phyloP scores from a whole-genome alignment of 495 filamentous ascomycete species.

The Lasiosphaeria hispida region DNA sequence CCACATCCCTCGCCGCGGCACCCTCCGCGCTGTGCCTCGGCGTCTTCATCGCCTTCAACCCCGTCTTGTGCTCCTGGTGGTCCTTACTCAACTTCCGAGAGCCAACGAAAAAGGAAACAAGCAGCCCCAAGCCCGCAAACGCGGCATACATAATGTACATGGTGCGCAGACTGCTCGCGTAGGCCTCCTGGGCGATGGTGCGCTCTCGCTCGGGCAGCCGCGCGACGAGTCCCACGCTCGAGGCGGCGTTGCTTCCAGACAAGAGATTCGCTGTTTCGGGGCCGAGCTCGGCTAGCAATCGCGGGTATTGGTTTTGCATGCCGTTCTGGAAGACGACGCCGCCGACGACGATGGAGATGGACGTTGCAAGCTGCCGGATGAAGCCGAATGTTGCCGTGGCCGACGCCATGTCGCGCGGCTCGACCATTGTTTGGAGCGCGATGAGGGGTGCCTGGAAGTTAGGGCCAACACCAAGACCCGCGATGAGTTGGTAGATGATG shows the following conservation, averaged over 20 bases:
- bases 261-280: conserved; percentile 42
- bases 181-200: conserved; percentile 51
- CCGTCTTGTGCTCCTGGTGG: conserved; percentile 62
- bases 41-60: conserved; percentile 50
- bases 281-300: conserved; percentile 39
- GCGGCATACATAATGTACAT: conserved; percentile 70
- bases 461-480: conserved; percentile 64
- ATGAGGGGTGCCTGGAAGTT: conserved; percentile 76
- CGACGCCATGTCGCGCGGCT: conserved; percentile 67
- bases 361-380: conserved; percentile 67
- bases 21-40: conserved; percentile 7
- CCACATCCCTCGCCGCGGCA: background rate
- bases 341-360: conserved; percentile 73
- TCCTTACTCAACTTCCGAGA: conserved; percentile 56
- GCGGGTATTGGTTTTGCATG: conserved; percentile 45
- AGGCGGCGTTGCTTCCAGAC: conserved; percentile 54
- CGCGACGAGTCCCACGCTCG: conserved; percentile 55
- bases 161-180: conserved; percentile 54
- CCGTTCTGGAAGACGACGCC: conserved; percentile 76
- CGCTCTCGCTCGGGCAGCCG: conserved; percentile 47
- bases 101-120: conserved; percentile 54
- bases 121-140: conserved; percentile 52
- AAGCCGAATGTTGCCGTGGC: conserved; percentile 77
- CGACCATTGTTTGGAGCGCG: conserved; percentile 70
- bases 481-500: conserved; percentile 60